Evolutionary conservation across 148 eudicot genomes (phyloP).

Genomic region (Diospyros kaki): DNA sequence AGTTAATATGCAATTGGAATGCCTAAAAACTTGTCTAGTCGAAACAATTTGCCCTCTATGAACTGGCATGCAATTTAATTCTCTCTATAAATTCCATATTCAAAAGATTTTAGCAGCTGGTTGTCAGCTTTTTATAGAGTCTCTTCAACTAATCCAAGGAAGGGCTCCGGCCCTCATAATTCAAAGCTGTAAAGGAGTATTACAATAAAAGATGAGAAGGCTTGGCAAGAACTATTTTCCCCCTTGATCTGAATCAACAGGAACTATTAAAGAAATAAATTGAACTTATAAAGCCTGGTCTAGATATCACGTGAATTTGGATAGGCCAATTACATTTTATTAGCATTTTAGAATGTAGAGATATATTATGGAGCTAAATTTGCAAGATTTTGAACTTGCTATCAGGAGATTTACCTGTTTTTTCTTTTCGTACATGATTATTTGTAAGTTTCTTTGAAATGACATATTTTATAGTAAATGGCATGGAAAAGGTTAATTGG

Average conservation of each 20-base stretch:
- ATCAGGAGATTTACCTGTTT: too few species aligned
- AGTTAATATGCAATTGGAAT: background rate
- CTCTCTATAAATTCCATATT: too few species aligned
- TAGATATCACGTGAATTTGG: background rate
- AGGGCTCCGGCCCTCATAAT: too few species aligned
- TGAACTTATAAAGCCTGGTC: background rate
- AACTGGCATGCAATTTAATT: too few species aligned
- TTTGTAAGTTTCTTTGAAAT: background rate
- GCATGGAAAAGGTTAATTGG: background rate
- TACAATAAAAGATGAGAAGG: background rate
- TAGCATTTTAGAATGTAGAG: background rate
- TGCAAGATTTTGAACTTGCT: too few species aligned
- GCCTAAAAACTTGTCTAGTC: too few species aligned
- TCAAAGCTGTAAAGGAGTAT: background rate
- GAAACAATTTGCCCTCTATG: too few species aligned
- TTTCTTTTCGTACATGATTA: background rate
- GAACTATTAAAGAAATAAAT: background rate
- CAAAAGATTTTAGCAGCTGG: too few species aligned
- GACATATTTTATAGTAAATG: background rate
- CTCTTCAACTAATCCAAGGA: too few species aligned
- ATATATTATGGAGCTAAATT: too few species aligned
- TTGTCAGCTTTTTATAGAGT: too few species aligned
- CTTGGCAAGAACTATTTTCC: background rate
- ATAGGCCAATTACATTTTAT: background rate
- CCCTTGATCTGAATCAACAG: background rate